These are phyloP conservation scores for Letharia lupina DNA, from an alignment of 495 filamentous ascomycete species.

Conservation along the genomic window DNA sequence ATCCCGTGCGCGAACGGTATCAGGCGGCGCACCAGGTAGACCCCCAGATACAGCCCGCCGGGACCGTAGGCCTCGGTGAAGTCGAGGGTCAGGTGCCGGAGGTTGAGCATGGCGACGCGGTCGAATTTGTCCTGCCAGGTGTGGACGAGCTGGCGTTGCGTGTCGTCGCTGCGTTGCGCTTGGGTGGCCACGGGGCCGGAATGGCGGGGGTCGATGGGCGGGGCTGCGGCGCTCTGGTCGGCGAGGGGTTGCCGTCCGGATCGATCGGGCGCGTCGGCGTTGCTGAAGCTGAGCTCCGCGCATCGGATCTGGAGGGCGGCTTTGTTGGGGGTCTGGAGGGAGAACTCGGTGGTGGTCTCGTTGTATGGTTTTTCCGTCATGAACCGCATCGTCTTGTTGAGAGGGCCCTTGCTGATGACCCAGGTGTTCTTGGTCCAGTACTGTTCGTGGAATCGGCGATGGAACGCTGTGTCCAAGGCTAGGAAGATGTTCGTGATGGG, in stretches of 20 bases:
- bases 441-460: background rate
- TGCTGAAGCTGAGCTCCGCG: slow-evolving; percentile 14
- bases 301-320: slow-evolving; percentile 14
- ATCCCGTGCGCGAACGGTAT: slow-evolving; percentile 10
- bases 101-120: slow-evolving; percentile 10
- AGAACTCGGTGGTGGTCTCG: slow-evolving; percentile 7
- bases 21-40: slow-evolving; percentile 7
- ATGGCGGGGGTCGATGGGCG: background rate
- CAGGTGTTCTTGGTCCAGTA: slow-evolving; percentile 17
- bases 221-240: background rate
- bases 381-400: slow-evolving; percentile 16
- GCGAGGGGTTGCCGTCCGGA: background rate
- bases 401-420: slow-evolving; percentile 11
- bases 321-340: slow-evolving; percentile 7
- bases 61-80: slow-evolving; percentile 9
- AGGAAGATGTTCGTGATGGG: slow-evolving; percentile 2
- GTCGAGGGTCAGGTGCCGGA: slow-evolving; percentile 10
- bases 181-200: background rate
- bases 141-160: background rate
- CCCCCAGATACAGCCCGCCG: slow-evolving; percentile 5
- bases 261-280: background rate
- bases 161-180: background rate
- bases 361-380: slow-evolving; percentile 12
- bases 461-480: slow-evolving; percentile 6
- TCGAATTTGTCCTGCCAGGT: slow-evolving; percentile 17